phyloP scores from a whole-genome alignment of 2,329 filamentous ascomycete genomes.

The Fusarium ambrosium region DNA sequence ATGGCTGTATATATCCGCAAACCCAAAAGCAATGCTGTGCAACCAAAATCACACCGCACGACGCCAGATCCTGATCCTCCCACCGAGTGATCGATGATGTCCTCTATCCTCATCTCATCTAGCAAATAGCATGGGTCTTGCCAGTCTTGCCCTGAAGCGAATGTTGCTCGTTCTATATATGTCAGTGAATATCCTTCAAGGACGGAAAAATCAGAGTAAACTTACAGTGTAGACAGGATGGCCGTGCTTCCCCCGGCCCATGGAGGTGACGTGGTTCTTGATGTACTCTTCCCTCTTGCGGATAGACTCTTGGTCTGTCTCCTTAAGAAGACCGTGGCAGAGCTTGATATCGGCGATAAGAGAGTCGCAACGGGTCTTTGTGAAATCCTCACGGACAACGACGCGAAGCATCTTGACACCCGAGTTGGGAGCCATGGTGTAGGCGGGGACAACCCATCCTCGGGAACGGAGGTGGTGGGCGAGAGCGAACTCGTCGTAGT shows the following conservation, averaged over 20 bases:
- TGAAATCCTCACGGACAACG: constrained; percentile 94
- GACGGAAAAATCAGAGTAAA: too few relatives aligned
- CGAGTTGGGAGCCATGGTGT: constrained; percentile 95
- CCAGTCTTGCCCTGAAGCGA: constrained; percentile 90
- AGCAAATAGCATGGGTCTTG: constrained; percentile 92
- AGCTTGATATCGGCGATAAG: constrained; percentile 85
- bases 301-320: constrained; percentile 80
- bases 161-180: constrained; percentile 78
- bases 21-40: constrained; percentile 4
- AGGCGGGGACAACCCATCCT: constrained; percentile 94
- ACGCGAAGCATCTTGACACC: constrained; percentile 91
- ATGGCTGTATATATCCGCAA: constrained; percentile 21
- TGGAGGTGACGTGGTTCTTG: constrained; percentile 65
- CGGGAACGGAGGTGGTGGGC: constrained; percentile 89
- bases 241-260: constrained; percentile 67
- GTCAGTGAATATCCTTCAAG: too few relatives aligned
- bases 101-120: constrained; percentile 45
- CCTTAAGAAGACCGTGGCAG: constrained; percentile 77
- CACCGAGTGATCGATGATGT: constrained; percentile 16
- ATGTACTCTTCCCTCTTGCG: constrained; percentile 78
- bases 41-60: constrained; percentile 30
- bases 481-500: constrained; percentile 81
- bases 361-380: constrained; percentile 82
- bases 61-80: constrained; percentile 29
- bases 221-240: constrained; percentile 60